Evolutionary conservation across 352 stramenopile genomes (phyloP).

Genomic region (Peronospora farinosa): DNA sequence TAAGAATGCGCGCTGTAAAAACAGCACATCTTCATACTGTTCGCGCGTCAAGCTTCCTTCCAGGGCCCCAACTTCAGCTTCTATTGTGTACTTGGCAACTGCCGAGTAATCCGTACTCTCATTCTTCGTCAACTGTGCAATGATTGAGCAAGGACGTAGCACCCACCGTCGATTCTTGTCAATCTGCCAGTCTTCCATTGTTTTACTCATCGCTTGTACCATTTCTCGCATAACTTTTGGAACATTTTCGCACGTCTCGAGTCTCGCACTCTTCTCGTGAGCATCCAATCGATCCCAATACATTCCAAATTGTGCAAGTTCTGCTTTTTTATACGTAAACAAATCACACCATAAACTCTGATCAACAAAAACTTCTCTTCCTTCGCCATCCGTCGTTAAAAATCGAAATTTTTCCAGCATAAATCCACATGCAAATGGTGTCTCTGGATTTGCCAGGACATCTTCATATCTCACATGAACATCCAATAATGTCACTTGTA

Average conservation of each 20-base stretch:
- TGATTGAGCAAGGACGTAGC: slow-evolving; percentile 43
- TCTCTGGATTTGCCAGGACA: slow-evolving; percentile 46
- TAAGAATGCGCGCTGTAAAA: slow-evolving; percentile 60
- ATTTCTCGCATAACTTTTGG: slow-evolving; percentile 45
- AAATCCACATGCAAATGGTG: slow-evolving; percentile 65
- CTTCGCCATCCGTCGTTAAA: slow-evolving; percentile 66
- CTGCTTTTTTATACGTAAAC: slow-evolving; percentile 64
- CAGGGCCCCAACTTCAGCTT: slow-evolving; percentile 43
- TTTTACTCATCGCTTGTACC: slow-evolving; percentile 29
- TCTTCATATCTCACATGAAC: slow-evolving; percentile 80
- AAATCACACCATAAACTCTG: slow-evolving; percentile 27
- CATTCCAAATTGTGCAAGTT: slow-evolving; percentile 38
- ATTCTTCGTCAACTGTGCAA: slow-evolving; percentile 72
- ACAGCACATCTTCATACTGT: slow-evolving; percentile 80
- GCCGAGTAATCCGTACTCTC: slow-evolving; percentile 62
- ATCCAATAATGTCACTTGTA: slow-evolving; percentile 67
- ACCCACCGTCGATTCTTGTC: slow-evolving; percentile 33
- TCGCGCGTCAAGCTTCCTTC: slow-evolving; percentile 53
- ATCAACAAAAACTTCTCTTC: slow-evolving; percentile 63
- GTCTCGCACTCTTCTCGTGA: slow-evolving; percentile 14
- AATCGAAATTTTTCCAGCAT: slow-evolving; percentile 63
- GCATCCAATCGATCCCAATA: slow-evolving; percentile 65
- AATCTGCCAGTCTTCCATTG: slow-evolving; percentile 5
- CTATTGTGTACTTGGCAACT: slow-evolving; percentile 61
- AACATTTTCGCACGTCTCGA: slow-evolving; percentile 37